These are phyloP conservation scores for Flaveria bidentis DNA, from an alignment of 129 eudicot species.

Conservation along the genomic window DNA sequence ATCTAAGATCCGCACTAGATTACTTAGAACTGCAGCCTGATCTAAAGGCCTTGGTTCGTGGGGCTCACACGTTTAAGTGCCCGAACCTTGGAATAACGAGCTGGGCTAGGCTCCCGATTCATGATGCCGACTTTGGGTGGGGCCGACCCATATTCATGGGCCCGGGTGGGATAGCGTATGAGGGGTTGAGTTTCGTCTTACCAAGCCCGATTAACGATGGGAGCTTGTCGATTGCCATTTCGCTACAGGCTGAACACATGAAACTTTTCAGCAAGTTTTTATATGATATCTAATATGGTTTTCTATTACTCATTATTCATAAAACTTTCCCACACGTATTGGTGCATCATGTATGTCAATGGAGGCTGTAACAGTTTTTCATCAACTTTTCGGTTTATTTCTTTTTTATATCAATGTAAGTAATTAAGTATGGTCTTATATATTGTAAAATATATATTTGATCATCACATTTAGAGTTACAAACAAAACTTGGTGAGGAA, in stretches of 20 bases:
- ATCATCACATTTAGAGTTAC: constrained; percentile 14
- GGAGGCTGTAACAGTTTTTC: constrained; percentile 35
- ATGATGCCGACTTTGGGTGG: constrained; percentile 91
- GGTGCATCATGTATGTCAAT: constrained; percentile 27
- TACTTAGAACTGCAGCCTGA: constrained; percentile 82
- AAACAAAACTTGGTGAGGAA: constrained; percentile 1
- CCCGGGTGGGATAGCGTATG: constrained; percentile 79
- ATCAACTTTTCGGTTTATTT: constrained; percentile 30
- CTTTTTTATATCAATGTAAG: constrained; percentile 10
- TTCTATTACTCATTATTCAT: constrained; percentile 5
- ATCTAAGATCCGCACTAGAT: constrained; percentile 78
- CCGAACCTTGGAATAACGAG: constrained; percentile 86
- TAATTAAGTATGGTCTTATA: constrained; percentile 5
- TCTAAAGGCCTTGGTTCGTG: constrained; percentile 75
- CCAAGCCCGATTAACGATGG: constrained; percentile 74
- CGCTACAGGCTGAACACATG: constrained; percentile 79
- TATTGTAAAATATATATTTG: neutral
- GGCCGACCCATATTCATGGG: constrained; percentile 90
- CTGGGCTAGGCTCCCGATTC: constrained; percentile 85
- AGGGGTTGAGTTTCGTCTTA: constrained; percentile 72
- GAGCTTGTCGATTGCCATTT: constrained; percentile 69
- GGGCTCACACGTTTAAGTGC: constrained; percentile 69
- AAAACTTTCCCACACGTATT: constrained; percentile 28
- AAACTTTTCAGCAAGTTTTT: constrained; percentile 60
- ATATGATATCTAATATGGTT: constrained; percentile 60